Percentiles rank a stretch among this genome's conserved stretches.
Evolutionary conservation across 257 asterid genomes (phyloP).

Genomic region (Penstemon eatonii): DNA sequence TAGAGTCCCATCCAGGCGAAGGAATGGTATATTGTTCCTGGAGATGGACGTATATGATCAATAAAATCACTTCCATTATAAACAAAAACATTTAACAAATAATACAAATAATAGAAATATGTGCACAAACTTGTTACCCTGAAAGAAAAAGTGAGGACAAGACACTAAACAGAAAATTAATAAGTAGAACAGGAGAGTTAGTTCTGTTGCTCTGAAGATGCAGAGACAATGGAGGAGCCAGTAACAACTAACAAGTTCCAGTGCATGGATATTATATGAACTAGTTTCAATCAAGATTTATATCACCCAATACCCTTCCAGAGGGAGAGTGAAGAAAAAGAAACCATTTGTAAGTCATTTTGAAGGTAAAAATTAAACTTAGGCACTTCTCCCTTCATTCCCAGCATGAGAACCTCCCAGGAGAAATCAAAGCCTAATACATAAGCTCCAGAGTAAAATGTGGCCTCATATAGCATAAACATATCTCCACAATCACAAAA

Average conservation of each 20-base stretch:
- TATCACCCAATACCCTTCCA: constrained; percentile 7
- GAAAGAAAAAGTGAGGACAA: constrained; percentile 2
- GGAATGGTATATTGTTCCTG: constrained; percentile 69
- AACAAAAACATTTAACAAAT: constrained; percentile 18
- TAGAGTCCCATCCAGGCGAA: constrained; percentile 93
- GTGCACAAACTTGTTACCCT: neutral
- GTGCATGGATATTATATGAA: neutral
- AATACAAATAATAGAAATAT: neutral
- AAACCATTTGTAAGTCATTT: constrained; percentile 10
- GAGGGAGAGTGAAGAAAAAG: neutral
- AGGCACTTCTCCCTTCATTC: neutral
- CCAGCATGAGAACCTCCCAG: constrained; percentile 15
- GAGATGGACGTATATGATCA: constrained; percentile 23
- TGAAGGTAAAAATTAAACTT: neutral
- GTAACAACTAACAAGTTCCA: constrained; percentile 8
- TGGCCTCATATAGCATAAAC: neutral
- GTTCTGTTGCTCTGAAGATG: constrained; percentile 13
- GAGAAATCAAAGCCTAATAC: constrained; percentile 17
- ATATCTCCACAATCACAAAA: neutral
- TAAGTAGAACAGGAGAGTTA: neutral
- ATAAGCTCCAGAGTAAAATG: constrained; percentile 5
- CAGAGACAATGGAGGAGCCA: constrained; percentile 3
- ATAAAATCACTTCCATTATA: neutral
- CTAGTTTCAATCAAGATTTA: neutral
- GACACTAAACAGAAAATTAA: constrained; percentile 11